phyloP scores from a whole-genome alignment of 805 yeast genomes.

The Scheffersomyces lignosus region DNA sequence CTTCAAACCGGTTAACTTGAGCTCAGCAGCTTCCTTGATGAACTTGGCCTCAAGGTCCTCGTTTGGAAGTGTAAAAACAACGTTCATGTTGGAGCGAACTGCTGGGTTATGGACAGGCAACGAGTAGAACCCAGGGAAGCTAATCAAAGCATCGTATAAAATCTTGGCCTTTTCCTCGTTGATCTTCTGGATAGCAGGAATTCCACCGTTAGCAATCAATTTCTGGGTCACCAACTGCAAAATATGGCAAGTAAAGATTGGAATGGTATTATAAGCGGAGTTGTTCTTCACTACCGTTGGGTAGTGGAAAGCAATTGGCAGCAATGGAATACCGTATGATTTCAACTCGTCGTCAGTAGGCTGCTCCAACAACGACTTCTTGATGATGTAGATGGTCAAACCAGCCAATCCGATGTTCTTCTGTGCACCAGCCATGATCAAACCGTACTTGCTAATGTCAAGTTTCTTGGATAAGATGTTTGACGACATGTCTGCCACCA shows the following conservation, averaged over 20 bases:
- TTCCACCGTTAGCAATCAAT: slow-evolving; percentile 70
- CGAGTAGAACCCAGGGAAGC: slow-evolving; percentile 61
- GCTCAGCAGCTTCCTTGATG: slow-evolving; percentile 61
- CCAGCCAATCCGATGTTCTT: slow-evolving; percentile 98
- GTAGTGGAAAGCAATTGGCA: slow-evolving; percentile 87
- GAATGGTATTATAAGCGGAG: slow-evolving; percentile 94
- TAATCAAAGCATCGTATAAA: slow-evolving; percentile 66
- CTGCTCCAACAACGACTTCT: slow-evolving; percentile 71
- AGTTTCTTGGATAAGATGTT: slow-evolving; percentile 79
- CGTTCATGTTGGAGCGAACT: slow-evolving; percentile 86
- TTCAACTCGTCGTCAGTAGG: slow-evolving; percentile 62
- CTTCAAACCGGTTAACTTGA: slow-evolving; percentile 72
- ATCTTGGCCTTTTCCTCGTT: slow-evolving; percentile 62
- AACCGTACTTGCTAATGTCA: slow-evolving; percentile 82
- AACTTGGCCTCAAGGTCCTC: slow-evolving; percentile 69
- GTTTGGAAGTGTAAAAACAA: slow-evolving; percentile 76
- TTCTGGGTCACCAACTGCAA: slow-evolving; percentile 73
- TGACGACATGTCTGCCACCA: slow-evolving; percentile 95
- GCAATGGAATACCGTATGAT: slow-evolving; percentile 64
- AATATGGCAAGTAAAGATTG: slow-evolving; percentile 87
- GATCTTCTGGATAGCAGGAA: slow-evolving; percentile 54
- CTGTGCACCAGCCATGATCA: slow-evolving; percentile 97
- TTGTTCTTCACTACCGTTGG: slow-evolving; percentile 85
- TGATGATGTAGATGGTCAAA: slow-evolving; percentile 85
- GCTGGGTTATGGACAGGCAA: slow-evolving; percentile 59